These are phyloP conservation scores for Coemansia aciculifera DNA, from an alignment of 192 early-diverging fungal genomes.

Conservation along the genomic window DNA sequence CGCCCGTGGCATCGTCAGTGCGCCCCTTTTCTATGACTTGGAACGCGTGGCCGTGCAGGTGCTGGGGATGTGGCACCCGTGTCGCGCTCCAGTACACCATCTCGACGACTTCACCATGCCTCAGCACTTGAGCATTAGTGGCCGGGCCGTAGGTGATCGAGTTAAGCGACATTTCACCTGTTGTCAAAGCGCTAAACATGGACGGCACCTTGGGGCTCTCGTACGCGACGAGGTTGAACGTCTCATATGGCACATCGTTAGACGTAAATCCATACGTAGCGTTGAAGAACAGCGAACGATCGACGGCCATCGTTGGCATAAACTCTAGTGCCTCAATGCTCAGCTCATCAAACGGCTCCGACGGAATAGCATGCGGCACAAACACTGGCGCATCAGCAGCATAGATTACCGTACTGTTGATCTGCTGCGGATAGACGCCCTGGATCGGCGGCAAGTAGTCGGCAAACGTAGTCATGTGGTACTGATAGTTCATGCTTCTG, in stretches of 20 bases:
- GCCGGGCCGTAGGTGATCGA: constrained; percentile 64
- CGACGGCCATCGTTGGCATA: constrained; percentile 49
- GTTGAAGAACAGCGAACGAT: constrained; percentile 58
- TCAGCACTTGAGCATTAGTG: constrained; percentile 64
- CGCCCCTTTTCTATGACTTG: constrained; percentile 67
- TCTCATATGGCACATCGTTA: constrained; percentile 67
- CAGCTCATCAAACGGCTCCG: constrained; percentile 45
- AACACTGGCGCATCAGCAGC: constrained; percentile 7
- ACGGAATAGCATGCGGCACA: constrained; percentile 12
- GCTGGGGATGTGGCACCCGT: constrained; percentile 67
- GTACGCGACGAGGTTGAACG: constrained; percentile 72
- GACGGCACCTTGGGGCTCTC: constrained; percentile 62
- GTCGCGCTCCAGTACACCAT: constrained; percentile 72
- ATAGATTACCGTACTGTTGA: constrained; percentile 60
- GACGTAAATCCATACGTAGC: constrained; percentile 59
- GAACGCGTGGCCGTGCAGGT: constrained; percentile 85
- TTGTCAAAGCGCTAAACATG: constrained; percentile 63
- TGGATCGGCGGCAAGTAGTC: constrained; percentile 66
- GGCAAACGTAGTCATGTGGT: constrained; percentile 71
- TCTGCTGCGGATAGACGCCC: constrained; percentile 51
- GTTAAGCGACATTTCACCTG: constrained; percentile 55
- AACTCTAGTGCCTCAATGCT: constrained; percentile 57
- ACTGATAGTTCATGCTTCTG: constrained; percentile 61
- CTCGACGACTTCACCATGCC: constrained; percentile 63
- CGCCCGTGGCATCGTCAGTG: constrained; percentile 25